Base-by-base conservation (phyloP, 2,329 filamentous ascomycete species). In the Colletotrichum brevisporum region DNA sequence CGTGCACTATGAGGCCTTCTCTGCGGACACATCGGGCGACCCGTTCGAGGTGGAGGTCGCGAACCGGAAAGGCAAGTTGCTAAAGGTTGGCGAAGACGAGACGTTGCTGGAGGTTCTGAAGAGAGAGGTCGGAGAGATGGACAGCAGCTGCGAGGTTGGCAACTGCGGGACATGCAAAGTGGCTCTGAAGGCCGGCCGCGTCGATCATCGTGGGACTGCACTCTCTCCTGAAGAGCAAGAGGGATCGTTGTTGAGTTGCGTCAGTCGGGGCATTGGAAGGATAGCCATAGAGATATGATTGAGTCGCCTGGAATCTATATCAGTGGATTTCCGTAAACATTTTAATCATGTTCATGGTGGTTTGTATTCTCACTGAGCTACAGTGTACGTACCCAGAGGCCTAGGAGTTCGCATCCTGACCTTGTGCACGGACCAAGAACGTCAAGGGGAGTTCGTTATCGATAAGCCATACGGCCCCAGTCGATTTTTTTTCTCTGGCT, bases 1-100 rank as follows among this genome's bases (percentile, higher is more conserved):
- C 48, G 80, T 91, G 1, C 89, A 91, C 75, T 88, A 85, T 67
- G 90, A 92, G 75, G 85, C 86, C 0, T 92, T 91, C 69, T 79
- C 80, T 1, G 85, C 86, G 1, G 83, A 85, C 21, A 79, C 83
- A 0, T 82, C 82, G 0, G 89, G 89, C 0, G 88, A 91, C 72
- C 85, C 88, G 0, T 92, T 91, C 71, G 85, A 88, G 48, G 89
- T 81, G 0, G 83, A 87, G 54, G 81, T 91, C 0, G 76, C 77
- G 6, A 84, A 86, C 61, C 72, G 72, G 1, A 66, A 71, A 9
- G 75, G 74, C 54, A 83, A 78, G 71, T 76, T 79, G 1, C 68
- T 91, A 6, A 76, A 82, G 16, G 86, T 88, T 0, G 80, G 77
- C 4, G 79, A 75, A 36, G 85, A 86, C 4, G 85, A 88, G 75